phyloP scores from a whole-genome alignment of 768 basidiomycete species.

The Pulveroboletus sp. region DNA sequence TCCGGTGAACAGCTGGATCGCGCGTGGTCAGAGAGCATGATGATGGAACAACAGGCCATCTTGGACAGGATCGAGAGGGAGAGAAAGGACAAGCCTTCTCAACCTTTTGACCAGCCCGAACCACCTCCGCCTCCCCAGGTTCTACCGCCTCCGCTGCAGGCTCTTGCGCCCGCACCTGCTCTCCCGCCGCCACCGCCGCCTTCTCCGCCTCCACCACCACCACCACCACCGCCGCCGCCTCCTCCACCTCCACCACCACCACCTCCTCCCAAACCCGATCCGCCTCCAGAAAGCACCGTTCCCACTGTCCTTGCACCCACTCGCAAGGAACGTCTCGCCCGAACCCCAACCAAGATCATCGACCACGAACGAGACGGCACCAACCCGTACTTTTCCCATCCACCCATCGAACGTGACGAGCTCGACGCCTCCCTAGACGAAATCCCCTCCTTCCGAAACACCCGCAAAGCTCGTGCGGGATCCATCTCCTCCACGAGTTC shows the following conservation, averaged over 20 bases:
- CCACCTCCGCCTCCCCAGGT: not conserved
- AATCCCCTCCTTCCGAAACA: slow-evolving; percentile 5
- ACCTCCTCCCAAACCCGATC: slow-evolving; percentile 1
- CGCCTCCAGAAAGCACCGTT: slow-evolving; percentile 5
- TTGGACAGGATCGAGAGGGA: slow-evolving; percentile 47
- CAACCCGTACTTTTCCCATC: slow-evolving; percentile 17
- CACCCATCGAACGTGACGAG: slow-evolving; percentile 20
- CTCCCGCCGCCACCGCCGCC: not conserved
- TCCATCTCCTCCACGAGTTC: slow-evolving; percentile 26
- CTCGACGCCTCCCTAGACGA: slow-evolving; percentile 19
- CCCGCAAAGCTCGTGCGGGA: slow-evolving; percentile 25
- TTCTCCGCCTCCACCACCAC: not conserved
- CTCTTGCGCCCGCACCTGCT: not conserved
- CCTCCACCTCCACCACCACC: not conserved
- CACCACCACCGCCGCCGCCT: not conserved
- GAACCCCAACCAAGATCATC: slow-evolving; percentile 16
- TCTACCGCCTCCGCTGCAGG: not conserved
- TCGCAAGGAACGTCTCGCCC: slow-evolving; percentile 18
- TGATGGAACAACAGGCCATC: slow-evolving; percentile 42
- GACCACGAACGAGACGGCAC: slow-evolving; percentile 27
- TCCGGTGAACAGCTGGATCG: slow-evolving; percentile 35
- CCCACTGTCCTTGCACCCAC: slow-evolving; percentile 7
- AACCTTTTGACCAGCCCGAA: slow-evolving; percentile 8
- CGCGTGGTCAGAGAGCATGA: slow-evolving; percentile 34
- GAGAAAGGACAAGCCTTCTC: slow-evolving; percentile 20